Evolutionary conservation across 768 basidiomycete genomes (phyloP), one percentile per base, ranked within the genome.

Genomic region (Cystofilobasidium bisporidii): DNA sequence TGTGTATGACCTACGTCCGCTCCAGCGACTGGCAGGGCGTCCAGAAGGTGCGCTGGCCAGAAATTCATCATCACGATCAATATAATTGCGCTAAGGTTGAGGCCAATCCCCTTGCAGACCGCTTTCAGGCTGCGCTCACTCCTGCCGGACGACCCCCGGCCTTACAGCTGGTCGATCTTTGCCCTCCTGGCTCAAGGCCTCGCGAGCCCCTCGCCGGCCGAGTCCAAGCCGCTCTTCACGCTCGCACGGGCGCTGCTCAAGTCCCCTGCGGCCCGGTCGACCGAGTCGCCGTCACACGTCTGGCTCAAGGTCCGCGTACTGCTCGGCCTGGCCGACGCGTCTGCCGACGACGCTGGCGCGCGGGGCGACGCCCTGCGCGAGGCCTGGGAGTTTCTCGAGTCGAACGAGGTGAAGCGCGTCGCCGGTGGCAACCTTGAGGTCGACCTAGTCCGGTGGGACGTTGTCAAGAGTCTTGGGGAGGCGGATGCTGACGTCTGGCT

Each of bases 261-360:
- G 47, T 80, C 82, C 0, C 83, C 86, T 4, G 82, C 85, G 26
- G 61, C 61, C 38, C 48, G 30, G 56, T 12, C 64, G 17, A 50
- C 1, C 80, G 83, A 6, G 82, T 1, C 84, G 85, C 6, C 84
- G 85, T 3, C 85, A 71, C 84, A 89, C 38, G 87, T 91, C 75
- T 81, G 87, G 73, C 82, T 91, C 59, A 86, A 89, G 72, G 79
- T 89, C 1, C 81, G 79, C 9, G 83, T 92, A 65, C 80, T 91
- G 1, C 83, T 82, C 57, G 61, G 70, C 85, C 41, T 59, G 17
- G 33, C 47, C 14, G 41, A 22, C 41, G 40, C 40, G 26, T 15
- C 40, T 9, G 33, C 26, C 22, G 36, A 30, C 1, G 40, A 55
- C 30, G 22, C 33, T 17, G 36, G 47, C 22, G 43, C 48, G 41